Base-by-base conservation (phyloP, 176 grass and related monocot species). In the Triticum monococcum region DNA sequence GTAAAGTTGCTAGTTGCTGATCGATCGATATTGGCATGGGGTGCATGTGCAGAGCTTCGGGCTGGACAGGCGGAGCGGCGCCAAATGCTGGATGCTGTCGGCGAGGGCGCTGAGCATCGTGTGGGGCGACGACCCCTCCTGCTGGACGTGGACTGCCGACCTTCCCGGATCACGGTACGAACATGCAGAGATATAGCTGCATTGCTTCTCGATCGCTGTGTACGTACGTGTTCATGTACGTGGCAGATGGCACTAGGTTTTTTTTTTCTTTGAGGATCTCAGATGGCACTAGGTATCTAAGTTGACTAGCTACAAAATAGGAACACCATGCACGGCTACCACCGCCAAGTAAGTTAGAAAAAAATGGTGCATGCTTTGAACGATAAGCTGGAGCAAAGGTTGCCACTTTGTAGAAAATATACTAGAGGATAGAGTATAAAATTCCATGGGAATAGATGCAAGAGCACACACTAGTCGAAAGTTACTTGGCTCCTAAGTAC, bases 21-120 rank as follows among this genome's bases (percentile, higher is more conserved):
- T 59, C 54, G 54, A 59, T 9, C 54, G 2, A 3, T 59, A 22
- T 59, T 22, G 54, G 54, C 18, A 9, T 59, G 54, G 54, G 54
- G 54, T 3, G 54, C 54, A 22, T 0, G 54, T 22, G 54, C 75
- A 93, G 93, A 98, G 96, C 83, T 90, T 98, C 38, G 80, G 84
- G 30, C 20, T 98, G 84, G 96, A 95, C 0, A 78, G 80, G 62
- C 87, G 81, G 8, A 98, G 74, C 65, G 96, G 96, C 9, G 88
- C 87, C 4, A 98, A 94, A 74, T 98, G 96, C 81, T 93, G 89
- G 52, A 94, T 92, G 97, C 85, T 96, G 79, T 92, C 97, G 8
- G 92, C 97, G 3, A 90, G 90, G 89, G 86, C 87, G 22, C 88
- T 98, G 71, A 78, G 72, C 70, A 92, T 98, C 41, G 85, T 30